These are phyloP conservation scores for Paraleonurus japonicus DNA, from an alignment of 257 asterid species.

Conservation along the genomic window DNA sequence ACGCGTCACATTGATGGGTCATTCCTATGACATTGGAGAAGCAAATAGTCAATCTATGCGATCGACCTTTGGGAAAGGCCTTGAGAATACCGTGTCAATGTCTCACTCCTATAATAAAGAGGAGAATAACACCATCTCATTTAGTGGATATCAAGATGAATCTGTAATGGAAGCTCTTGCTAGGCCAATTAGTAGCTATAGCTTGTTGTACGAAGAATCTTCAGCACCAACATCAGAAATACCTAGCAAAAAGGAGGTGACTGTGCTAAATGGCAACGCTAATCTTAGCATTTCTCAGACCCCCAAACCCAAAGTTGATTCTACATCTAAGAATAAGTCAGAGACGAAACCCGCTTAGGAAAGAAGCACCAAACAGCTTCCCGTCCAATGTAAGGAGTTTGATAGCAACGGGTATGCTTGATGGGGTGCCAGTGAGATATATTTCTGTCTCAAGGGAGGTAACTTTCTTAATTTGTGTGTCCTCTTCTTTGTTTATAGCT, in stretches of 20 bases:
- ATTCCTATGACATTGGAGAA: slow-evolving; percentile 47
- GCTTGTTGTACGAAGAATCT: slow-evolving; percentile 60
- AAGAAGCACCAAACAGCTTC: slow-evolving; percentile 92
- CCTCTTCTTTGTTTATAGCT: background rate
- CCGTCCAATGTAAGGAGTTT: slow-evolving; percentile 95
- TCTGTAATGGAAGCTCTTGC: slow-evolving; percentile 53
- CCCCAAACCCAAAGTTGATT: slow-evolving; percentile 46
- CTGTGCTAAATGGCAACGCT: slow-evolving; percentile 34
- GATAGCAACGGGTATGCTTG: slow-evolving; percentile 91
- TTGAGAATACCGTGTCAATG: slow-evolving; percentile 38
- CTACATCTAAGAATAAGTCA: slow-evolving; percentile 44
- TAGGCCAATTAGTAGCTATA: slow-evolving; percentile 62
- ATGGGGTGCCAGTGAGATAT: slow-evolving; percentile 87
- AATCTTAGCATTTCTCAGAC: slow-evolving; percentile 35
- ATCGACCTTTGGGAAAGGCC: slow-evolving; percentile 45
- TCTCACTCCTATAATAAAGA: slow-evolving; percentile 49
- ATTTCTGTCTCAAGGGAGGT: slow-evolving; percentile 77
- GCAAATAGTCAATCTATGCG: slow-evolving; percentile 44
- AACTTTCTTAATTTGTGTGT: slow-evolving; percentile 15
- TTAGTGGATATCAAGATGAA: slow-evolving; percentile 71
- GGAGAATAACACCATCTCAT: slow-evolving; percentile 44
- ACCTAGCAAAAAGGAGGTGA: slow-evolving; percentile 43
- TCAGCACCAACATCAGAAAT: slow-evolving; percentile 52
- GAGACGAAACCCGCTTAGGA: slow-evolving; percentile 63
- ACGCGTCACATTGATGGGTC: slow-evolving; percentile 41